These are phyloP conservation scores for Colletotrichum liaoningense DNA, from an alignment of 2,329 filamentous ascomycete genomes.

Conservation along the genomic window DNA sequence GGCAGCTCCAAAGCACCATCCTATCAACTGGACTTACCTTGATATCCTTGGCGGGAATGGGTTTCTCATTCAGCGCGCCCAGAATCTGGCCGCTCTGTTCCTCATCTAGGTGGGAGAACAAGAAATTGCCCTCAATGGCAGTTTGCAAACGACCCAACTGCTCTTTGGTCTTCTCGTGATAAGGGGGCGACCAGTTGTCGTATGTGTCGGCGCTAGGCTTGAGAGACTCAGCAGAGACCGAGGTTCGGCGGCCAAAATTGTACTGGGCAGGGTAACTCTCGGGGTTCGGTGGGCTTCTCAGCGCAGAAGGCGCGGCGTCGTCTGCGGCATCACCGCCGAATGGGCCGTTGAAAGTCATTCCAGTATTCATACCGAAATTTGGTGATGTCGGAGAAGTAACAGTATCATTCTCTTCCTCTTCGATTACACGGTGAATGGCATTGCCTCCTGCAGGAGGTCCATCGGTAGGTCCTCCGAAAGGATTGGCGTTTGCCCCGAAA, in stretches of 20 bases:
- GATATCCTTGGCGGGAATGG: conserved; percentile 89
- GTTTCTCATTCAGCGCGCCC: conserved; percentile 92
- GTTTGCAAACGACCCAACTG: conserved; percentile 83
- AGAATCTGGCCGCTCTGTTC: conserved; percentile 90
- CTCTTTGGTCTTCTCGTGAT: conserved; percentile 83
- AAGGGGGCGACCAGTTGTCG: conserved; percentile 91
- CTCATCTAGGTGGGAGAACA: conserved; percentile 95
- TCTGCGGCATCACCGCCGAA: conserved; percentile 63
- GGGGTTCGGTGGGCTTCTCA: conserved; percentile 63
- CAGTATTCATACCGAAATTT: conserved; percentile 61
- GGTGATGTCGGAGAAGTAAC: conserved; percentile 80
- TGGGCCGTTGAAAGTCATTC: conserved; percentile 59
- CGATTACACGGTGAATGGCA: conserved; percentile 70
- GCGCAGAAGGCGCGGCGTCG: conserved; percentile 57
- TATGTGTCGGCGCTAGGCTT: conserved; percentile 86
- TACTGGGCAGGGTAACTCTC: conserved; percentile 91
- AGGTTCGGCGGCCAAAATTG: conserved; percentile 92
- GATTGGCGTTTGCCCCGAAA: conserved; percentile 75
- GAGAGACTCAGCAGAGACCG: conserved; percentile 95
- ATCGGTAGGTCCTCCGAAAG: conserved; percentile 71
- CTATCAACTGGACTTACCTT: conserved; percentile 60
- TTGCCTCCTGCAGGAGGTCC: conserved; percentile 44
- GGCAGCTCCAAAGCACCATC: conserved; percentile 8
- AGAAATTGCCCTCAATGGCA: conserved; percentile 89
- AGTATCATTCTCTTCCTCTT: conserved; percentile 85